A percentile compares a stretch with the other conserved stretches of the same genome.
Conservation (phyloP, 176 grass and related monocot species). For the Pontederia paniculata region DNA sequence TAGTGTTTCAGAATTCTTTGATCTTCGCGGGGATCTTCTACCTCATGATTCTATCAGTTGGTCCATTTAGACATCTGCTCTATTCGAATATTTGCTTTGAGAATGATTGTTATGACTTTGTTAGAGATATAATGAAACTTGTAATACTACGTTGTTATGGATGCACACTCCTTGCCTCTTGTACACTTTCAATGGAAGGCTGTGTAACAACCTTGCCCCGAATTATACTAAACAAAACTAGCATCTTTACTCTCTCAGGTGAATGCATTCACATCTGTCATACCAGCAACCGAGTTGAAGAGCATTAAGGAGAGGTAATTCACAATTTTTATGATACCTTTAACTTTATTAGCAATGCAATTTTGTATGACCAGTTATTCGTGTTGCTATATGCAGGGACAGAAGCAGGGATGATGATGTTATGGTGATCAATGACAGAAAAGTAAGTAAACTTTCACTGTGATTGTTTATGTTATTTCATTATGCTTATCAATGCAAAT, state of each 20-base stretch:
- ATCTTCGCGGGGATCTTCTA: too few species aligned
- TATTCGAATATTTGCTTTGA: too few species aligned
- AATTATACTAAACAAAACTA: background rate
- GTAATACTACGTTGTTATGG: background rate
- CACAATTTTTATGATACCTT: background rate
- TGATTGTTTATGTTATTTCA: background rate
- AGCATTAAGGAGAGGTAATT: conserved; percentile 47
- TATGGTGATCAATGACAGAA: conserved; percentile 11
- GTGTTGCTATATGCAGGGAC: conserved; percentile 3
- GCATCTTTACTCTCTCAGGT: conserved; percentile 20
- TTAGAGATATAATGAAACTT: background rate
- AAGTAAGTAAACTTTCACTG: conserved; percentile 1
- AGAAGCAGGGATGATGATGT: conserved; percentile 10
- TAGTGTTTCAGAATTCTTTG: too few species aligned
- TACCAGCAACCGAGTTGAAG: conserved; percentile 22
- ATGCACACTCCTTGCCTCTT: background rate
- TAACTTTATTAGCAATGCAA: background rate
- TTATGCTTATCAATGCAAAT: background rate
- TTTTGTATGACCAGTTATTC: background rate
- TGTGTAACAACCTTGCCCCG: too few species aligned
- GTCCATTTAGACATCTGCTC: too few species aligned
- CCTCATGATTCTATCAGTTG: too few species aligned
- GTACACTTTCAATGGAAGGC: too few species aligned
- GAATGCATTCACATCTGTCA: conserved; percentile 11
- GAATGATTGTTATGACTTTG: too few species aligned